phyloP scores from a whole-genome alignment of 192 early-diverging fungal species.

The Umbelopsis sp. region DNA sequence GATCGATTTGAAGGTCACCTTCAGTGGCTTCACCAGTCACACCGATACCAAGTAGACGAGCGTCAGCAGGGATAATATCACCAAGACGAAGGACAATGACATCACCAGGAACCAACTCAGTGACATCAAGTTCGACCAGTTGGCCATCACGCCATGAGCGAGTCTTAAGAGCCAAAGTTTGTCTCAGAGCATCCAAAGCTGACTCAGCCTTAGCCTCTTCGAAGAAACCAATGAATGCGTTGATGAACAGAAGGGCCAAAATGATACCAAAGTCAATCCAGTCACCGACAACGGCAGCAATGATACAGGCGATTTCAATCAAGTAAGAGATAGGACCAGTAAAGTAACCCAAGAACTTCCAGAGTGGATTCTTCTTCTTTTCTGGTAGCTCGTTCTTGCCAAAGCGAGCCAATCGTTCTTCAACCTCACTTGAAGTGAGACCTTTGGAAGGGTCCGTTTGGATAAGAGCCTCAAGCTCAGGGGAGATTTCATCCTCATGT shows the following conservation, averaged over 20 bases:
- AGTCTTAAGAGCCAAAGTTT: slow-evolving; percentile 89
- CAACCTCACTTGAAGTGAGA: slow-evolving; percentile 67
- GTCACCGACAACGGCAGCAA: slow-evolving; percentile 68
- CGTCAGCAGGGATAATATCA: slow-evolving; percentile 92
- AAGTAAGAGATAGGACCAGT: slow-evolving; percentile 83
- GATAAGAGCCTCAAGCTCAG: slow-evolving; percentile 76
- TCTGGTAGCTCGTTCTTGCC: slow-evolving; percentile 83
- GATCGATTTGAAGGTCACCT: slow-evolving; percentile 79
- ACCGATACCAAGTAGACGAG: slow-evolving; percentile 70
- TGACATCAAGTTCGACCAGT: slow-evolving; percentile 68
- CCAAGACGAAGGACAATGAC: slow-evolving; percentile 82
- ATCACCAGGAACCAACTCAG: slow-evolving; percentile 83
- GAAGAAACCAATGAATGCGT: slow-evolving; percentile 91
- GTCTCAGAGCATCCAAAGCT: slow-evolving; percentile 91
- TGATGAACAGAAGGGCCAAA: slow-evolving; percentile 74
- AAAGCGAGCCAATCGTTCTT: slow-evolving; percentile 68
- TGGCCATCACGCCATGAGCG: slow-evolving; percentile 79
- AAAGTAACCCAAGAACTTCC: slow-evolving; percentile 84
- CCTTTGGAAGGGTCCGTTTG: slow-evolving; percentile 82
- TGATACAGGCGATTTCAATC: slow-evolving; percentile 84
- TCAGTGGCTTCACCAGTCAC: slow-evolving; percentile 69
- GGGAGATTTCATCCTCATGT: slow-evolving; percentile 73
- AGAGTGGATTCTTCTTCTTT: slow-evolving; percentile 76
- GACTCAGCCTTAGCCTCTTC: slow-evolving; percentile 94
- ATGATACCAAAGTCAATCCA: slow-evolving; percentile 86